A percentile compares a stretch with the other conserved stretches of the same genome.
Conservation (phyloP, 345 rosid genomes). For the Hibiscus syriacus region DNA sequence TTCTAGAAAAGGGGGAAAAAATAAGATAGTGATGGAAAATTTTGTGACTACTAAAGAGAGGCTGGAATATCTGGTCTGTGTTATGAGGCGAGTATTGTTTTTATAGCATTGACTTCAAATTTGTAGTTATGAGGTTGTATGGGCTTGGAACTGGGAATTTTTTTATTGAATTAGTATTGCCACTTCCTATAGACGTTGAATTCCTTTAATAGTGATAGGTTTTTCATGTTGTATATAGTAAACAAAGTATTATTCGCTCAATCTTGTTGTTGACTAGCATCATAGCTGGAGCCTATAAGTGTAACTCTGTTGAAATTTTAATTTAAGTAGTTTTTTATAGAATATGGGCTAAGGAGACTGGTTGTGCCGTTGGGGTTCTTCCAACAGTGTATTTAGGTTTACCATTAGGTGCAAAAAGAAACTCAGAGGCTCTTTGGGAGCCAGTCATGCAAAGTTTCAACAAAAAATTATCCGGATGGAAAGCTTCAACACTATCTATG, state of each 20-base stretch:
- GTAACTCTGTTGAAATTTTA: background rate
- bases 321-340: too few species aligned
- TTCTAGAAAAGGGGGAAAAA: background rate
- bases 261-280: background rate
- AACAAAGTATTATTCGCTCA: background rate
- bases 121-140: background rate
- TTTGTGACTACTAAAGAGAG: background rate
- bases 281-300: background rate
- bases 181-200: background rate
- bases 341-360: too few species aligned
- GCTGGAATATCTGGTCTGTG: background rate
- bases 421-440: too few species aligned
- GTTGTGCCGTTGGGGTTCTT: too few species aligned
- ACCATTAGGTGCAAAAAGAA: too few species aligned
- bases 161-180: background rate
- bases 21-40: background rate
- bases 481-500: too few species aligned
- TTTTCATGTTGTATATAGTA: background rate
- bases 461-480: too few species aligned
- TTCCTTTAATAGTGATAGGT: background rate
- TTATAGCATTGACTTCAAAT: background rate
- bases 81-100: background rate
- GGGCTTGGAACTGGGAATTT: constrained; percentile 4
- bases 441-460: too few species aligned
- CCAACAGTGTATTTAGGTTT: too few species aligned